Base-by-base conservation (phyloP, 228 moss, liverwort and hornwort species). In the Sphagnum magellanicum region DNA sequence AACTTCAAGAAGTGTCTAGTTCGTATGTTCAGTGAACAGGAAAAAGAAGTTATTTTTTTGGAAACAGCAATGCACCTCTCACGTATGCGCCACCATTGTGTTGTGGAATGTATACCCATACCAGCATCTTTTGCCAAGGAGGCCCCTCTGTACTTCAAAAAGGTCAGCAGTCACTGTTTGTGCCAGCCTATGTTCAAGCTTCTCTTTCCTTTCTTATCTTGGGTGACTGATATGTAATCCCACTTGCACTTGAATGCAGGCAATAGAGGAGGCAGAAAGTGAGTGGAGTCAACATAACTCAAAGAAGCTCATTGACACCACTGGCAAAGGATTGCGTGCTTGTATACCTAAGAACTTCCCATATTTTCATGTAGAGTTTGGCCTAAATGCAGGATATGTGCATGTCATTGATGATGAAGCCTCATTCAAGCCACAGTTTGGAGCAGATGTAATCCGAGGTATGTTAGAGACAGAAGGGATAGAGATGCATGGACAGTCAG, bases 231-330 rank as follows among this genome's bases (percentile, higher is more conserved):
- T 16, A 4, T 9, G 71, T 49, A 16, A 32, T 32, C 32, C 32
- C 16, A 50, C 76, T 59, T 16, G 48, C 67, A 14, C 47, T 49
- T 15, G n/a, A 60, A 48, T 77, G 63, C 91, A 98, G 98, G 98
- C 92, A 13, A 98, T 98, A 63, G 94, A 98, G 71, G 98, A 94
- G 84, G 94, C 84, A 61, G 98, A 98, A 78, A 94, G 94, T 73
- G 98, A 98, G 71, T 98, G 98, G 98, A 94, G 94, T 71, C 92
- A 94, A 65, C 98, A 98, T 48, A 86, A 98, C 74, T 83, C 98
- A 10, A 94, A 98, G 77, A 94, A 88, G 79, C 81, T 92, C 10
- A 92, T 94, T 32, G 98, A 98, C 81, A 98, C 98, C 8, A 74
- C 86, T 52, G 74, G 74, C 7, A 89, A 79, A 76, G 98, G 94